Evolutionary conservation across 2,329 filamentous ascomycete genomes (phyloP), one percentile per base, ranked within the genome.

Genomic region (Talaromyces sp.): DNA sequence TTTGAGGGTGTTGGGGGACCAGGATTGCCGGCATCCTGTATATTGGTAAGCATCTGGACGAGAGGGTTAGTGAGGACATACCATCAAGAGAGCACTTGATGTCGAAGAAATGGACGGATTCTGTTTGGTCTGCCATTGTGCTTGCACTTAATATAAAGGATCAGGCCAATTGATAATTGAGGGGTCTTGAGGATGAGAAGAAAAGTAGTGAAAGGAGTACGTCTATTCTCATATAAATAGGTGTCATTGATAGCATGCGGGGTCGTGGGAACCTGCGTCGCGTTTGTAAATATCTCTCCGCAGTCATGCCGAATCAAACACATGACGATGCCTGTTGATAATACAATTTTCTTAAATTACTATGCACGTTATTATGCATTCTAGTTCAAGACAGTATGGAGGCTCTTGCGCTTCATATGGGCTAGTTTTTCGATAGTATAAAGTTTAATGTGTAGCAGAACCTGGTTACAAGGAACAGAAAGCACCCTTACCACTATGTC

Each of bases 51-150:
- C n/a, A 31, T 12, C 8, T 21, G 21, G 2, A 33, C 14, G 6
- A 48, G 23, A 25, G 12, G 21, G 16, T 18, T 48, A n/a, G 28
- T n/a, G 31, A 31, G 35, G n/a, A 25, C 8, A n/a, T 60, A 60
- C 61, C 61, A 25, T 59, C 57, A 14, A 63, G 57, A 37, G 11
- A 6, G 40, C 57, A 74, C 16, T 55, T 58, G 35, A 76, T 67
- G 61, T 76, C 73, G 61, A 76, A 75, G 61, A 76, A 72, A 50
- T 76, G 73, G 18, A 75, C 69, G 1, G 72, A 70, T 14, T 69
- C 64, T 2, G 63, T 58, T 40, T 66, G 52, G 7, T 68, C 37
- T 70, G 73, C 72, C 60, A 57, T 66, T 57, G 33, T 57, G 35
- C 11, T 6, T 56, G 54, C 46, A 28, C 28, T 50, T 31, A 25